These are phyloP conservation scores for Neoascochyta sp. DNA, from an alignment of 2,329 filamentous ascomycete species.

Conservation along the genomic window DNA sequence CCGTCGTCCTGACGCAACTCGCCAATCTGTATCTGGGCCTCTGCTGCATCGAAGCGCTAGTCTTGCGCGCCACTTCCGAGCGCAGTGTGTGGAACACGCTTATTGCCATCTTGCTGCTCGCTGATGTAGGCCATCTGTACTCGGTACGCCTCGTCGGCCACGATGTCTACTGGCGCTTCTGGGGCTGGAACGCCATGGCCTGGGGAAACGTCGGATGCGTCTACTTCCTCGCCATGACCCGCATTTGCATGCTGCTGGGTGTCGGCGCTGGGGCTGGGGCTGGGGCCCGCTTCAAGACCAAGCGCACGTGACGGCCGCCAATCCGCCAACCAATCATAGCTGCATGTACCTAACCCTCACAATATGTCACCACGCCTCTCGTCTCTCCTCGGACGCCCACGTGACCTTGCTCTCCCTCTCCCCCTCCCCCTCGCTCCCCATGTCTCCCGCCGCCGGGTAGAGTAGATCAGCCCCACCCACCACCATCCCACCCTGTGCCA, in stretches of 20 bases:
- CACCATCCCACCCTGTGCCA: too few relatives aligned
- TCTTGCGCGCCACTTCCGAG: constrained; percentile 67
- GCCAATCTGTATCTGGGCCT: constrained; percentile 76
- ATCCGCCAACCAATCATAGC: too few relatives aligned
- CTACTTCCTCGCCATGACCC: constrained; percentile 56
- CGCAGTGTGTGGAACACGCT: constrained; percentile 66
- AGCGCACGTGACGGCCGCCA: too few relatives aligned
- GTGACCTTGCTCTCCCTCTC: too few relatives aligned
- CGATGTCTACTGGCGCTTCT: constrained; percentile 61
- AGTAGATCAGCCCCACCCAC: too few relatives aligned
- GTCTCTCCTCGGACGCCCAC: too few relatives aligned
- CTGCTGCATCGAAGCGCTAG: constrained; percentile 71
- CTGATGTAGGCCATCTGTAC: constrained; percentile 74
- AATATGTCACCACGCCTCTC: too few relatives aligned
- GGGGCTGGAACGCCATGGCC: constrained; percentile 63
- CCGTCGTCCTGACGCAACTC: constrained; percentile 68
- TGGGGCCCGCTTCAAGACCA: too few relatives aligned
- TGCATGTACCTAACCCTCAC: too few relatives aligned
- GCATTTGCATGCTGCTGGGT: constrained; percentile 24
- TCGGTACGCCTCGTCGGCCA: constrained; percentile 58
- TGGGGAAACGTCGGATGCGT: constrained; percentile 69
- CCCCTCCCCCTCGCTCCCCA: too few relatives aligned
- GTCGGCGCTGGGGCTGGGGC: constrained; percentile 27
- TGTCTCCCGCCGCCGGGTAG: too few relatives aligned
- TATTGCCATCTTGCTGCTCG: constrained; percentile 64